Conservation (phyloP, 2,329 filamentous ascomycete species). For the Thelonectria blattea region DNA sequence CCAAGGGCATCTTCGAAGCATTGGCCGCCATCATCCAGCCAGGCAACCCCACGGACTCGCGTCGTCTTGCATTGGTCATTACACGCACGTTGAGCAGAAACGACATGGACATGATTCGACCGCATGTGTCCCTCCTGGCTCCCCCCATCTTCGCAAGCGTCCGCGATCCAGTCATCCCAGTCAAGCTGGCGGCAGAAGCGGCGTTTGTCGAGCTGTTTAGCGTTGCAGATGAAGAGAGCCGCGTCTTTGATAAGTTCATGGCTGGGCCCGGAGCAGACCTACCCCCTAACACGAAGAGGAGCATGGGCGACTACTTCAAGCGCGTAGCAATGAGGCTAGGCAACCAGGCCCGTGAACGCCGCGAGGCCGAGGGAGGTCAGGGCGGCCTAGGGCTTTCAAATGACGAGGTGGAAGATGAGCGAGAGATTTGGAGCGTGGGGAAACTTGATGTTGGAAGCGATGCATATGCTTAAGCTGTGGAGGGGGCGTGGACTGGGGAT, state of each 20-base stretch:
- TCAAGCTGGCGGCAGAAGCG: slow-evolving; percentile 94
- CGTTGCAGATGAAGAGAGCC: slow-evolving; percentile 84
- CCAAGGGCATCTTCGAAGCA: slow-evolving; percentile 80
- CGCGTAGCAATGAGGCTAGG: slow-evolving; percentile 84
- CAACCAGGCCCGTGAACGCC: slow-evolving; percentile 85
- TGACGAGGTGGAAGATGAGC: slow-evolving; percentile 93
- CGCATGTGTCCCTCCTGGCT: slow-evolving; percentile 81
- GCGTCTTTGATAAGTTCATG: slow-evolving; percentile 92
- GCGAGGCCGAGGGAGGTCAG: slow-evolving; percentile 87
- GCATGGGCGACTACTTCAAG: slow-evolving; percentile 98
- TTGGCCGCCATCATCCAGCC: slow-evolving; percentile 78
- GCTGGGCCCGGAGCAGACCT: slow-evolving; percentile 69
- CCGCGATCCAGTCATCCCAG: slow-evolving; percentile 88
- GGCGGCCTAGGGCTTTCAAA: slow-evolving; percentile 85
- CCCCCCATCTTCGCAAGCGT: slow-evolving; percentile 88
- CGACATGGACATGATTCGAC: slow-evolving; percentile 79
- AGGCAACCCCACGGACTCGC: slow-evolving; percentile 79
- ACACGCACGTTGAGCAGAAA: slow-evolving; percentile 83
- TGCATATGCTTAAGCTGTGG: slow-evolving; percentile 26
- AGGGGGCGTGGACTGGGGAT: neutral
- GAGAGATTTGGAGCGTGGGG: slow-evolving; percentile 94
- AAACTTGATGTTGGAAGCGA: slow-evolving; percentile 68
- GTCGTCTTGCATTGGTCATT: slow-evolving; percentile 85
- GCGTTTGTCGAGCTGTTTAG: slow-evolving; percentile 91
- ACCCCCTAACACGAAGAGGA: slow-evolving; percentile 76